A percentile compares a stretch with the other conserved stretches of the same genome.
phyloP scores from a whole-genome alignment of 2,329 filamentous ascomycete genomes.

The Celoporthe dispersa region DNA sequence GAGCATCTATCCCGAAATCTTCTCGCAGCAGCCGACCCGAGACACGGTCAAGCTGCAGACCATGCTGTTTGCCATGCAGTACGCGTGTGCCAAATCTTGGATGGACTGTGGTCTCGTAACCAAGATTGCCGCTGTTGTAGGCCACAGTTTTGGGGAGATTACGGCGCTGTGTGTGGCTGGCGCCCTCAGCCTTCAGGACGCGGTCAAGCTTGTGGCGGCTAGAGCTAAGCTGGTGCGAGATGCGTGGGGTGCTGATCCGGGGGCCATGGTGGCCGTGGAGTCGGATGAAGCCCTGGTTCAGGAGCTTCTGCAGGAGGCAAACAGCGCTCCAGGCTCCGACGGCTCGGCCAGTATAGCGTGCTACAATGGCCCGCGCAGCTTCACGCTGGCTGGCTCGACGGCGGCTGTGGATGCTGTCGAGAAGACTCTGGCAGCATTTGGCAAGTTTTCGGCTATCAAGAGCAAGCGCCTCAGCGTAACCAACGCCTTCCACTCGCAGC shows the following conservation, averaged over 20 bases:
- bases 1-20: slow-evolving; percentile 5
- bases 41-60: slow-evolving; percentile 43
- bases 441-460: too few species aligned
- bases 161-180: slow-evolving; percentile 44
- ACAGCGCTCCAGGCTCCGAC: neutral
- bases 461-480: too few species aligned
- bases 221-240: slow-evolving; percentile 40
- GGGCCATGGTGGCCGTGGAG: slow-evolving; percentile 44
- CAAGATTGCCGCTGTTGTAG: slow-evolving; percentile 26
- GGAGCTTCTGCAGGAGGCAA: neutral
- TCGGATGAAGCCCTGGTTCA: slow-evolving; percentile 4
- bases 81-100: slow-evolving; percentile 42
- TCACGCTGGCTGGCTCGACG: slow-evolving; percentile 41
- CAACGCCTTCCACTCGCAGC: too few species aligned
- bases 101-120: slow-evolving; percentile 34
- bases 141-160: slow-evolving; percentile 49
- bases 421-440: too few species aligned
- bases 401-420: too few species aligned
- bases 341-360: slow-evolving; percentile 46
- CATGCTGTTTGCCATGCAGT: slow-evolving; percentile 46
- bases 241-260: slow-evolving; percentile 42
- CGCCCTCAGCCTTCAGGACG: slow-evolving; percentile 37
- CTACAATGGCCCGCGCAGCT: slow-evolving; percentile 48
- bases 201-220: slow-evolving; percentile 36
- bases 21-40: slow-evolving; percentile 19